Evolutionary conservation across 306 rosid genomes (phyloP).

Genomic region (Cucurbita argyrosperma): DNA sequence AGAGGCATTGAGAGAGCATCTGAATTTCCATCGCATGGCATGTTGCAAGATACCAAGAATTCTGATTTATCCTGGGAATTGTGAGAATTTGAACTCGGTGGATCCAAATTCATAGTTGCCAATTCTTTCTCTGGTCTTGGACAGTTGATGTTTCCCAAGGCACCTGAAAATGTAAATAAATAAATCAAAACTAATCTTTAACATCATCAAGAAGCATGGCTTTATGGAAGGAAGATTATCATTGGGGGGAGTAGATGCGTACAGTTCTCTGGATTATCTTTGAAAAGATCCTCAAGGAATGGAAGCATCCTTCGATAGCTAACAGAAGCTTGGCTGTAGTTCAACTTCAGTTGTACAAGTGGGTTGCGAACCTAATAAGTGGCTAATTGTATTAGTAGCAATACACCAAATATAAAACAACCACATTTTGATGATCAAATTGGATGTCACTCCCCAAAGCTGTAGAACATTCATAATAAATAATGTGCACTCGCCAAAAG

Average conservation of each 20-base stretch:
- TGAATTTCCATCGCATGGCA: background rate
- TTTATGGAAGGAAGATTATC: background rate
- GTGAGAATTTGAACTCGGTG: slow-evolving; percentile 7
- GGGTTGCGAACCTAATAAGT: slow-evolving; percentile 34
- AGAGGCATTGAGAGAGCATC: background rate
- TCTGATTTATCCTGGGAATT: slow-evolving; percentile 14
- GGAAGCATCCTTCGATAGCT: slow-evolving; percentile 65
- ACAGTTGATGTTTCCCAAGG: slow-evolving; percentile 12
- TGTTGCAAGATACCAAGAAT: background rate
- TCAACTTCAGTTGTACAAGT: slow-evolving; percentile 26
- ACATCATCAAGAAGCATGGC: background rate
- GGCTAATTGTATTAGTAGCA: background rate
- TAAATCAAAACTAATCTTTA: background rate
- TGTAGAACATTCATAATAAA: background rate
- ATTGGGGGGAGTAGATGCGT: background rate
- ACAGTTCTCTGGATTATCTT: slow-evolving; percentile 24
- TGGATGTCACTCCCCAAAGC: background rate
- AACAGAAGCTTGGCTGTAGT: slow-evolving; percentile 31
- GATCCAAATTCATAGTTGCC: slow-evolving; percentile 11
- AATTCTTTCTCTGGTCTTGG: slow-evolving; percentile 16
- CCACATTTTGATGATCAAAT: background rate
- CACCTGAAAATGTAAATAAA: slow-evolving; percentile 17
- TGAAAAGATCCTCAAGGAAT: slow-evolving; percentile 18
- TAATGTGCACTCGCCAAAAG: background rate
- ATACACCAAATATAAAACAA: background rate